phyloP scores from a whole-genome alignment of 352 stramenopile genomes.

The Aphanomyces invadans region DNA sequence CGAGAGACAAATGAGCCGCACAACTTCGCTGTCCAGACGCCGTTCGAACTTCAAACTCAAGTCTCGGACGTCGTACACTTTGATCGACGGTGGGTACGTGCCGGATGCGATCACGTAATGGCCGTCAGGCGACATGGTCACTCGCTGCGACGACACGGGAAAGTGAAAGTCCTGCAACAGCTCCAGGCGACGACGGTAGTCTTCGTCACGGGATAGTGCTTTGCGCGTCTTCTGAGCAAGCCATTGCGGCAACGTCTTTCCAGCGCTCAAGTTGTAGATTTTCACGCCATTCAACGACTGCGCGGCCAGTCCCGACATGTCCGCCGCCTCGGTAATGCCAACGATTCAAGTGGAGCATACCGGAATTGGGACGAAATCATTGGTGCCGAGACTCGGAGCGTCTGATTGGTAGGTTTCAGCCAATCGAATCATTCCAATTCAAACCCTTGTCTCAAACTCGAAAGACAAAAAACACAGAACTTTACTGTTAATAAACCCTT shows the following conservation, averaged over 20 bases:
- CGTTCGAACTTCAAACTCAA: constrained; percentile 99
- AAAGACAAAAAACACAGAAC: too few species aligned
- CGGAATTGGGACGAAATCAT: constrained; percentile 15
- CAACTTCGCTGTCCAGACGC: constrained; percentile 94
- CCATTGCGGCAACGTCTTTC: constrained; percentile 93
- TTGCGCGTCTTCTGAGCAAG: constrained; percentile 85
- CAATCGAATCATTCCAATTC: neutral
- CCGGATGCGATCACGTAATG: constrained; percentile 95
- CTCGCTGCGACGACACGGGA: constrained; percentile 84
- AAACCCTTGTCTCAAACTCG: too few species aligned
- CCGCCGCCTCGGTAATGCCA: neutral
- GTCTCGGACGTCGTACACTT: constrained; percentile 92
- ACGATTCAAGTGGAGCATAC: neutral
- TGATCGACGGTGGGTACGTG: constrained; percentile 95
- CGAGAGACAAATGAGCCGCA: constrained; percentile 93
- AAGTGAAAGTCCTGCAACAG: constrained; percentile 99
- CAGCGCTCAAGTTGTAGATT: constrained; percentile 94
- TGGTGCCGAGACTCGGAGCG: neutral
- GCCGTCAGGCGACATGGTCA: constrained; percentile 93
- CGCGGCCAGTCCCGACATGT: constrained; percentile 48
- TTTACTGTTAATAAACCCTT: too few species aligned
- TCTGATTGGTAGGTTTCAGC: neutral
- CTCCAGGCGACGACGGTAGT: constrained; percentile 92
- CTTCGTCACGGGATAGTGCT: constrained; percentile 63
- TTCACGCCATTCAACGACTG: constrained; percentile 89